Conservation (phyloP, 495 filamentous ascomycete genomes). For the Hyphodiscus hymeniophilus region DNA sequence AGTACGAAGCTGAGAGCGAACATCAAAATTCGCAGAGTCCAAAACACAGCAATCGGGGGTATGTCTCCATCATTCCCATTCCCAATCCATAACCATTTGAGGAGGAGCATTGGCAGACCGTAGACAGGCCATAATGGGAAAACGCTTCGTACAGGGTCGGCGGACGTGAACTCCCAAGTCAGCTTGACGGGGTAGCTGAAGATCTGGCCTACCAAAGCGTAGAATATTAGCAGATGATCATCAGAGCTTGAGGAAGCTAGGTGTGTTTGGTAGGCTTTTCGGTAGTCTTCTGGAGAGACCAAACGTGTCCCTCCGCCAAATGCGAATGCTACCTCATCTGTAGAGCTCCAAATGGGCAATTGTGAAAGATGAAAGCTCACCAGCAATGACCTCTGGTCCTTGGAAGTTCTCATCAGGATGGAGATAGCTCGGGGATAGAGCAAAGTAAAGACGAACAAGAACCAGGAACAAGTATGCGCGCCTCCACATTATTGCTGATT, state of each 20-base stretch:
- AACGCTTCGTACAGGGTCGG: slow-evolving; percentile 80
- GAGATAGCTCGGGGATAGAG: slow-evolving; percentile 88
- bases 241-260: background rate
- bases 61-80: slow-evolving; percentile 48
- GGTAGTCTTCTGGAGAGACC: too few relatives aligned
- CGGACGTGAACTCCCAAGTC: slow-evolving; percentile 93
- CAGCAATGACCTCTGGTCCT: slow-evolving; percentile 91
- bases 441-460: slow-evolving; percentile 86
- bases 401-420: slow-evolving; percentile 99
- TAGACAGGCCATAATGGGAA: slow-evolving; percentile 95
- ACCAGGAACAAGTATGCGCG: slow-evolving; percentile 79
- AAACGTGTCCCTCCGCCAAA: too few relatives aligned
- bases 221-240: slow-evolving; percentile 14
- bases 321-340: too few relatives aligned
- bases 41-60: slow-evolving; percentile 73
- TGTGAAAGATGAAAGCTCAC: too few relatives aligned
- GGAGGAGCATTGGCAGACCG: slow-evolving; percentile 80
- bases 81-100: slow-evolving; percentile 76
- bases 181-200: slow-evolving; percentile 77
- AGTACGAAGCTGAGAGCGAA: slow-evolving; percentile 90
- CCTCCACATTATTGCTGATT: slow-evolving; percentile 65
- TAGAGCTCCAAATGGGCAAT: too few relatives aligned
- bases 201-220: slow-evolving; percentile 57
- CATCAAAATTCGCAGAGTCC: slow-evolving; percentile 78
- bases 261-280: too few relatives aligned